Evolutionary conservation across 2,329 filamentous ascomycete genomes (phyloP).

Genomic region (Colletotrichum sp.): DNA sequence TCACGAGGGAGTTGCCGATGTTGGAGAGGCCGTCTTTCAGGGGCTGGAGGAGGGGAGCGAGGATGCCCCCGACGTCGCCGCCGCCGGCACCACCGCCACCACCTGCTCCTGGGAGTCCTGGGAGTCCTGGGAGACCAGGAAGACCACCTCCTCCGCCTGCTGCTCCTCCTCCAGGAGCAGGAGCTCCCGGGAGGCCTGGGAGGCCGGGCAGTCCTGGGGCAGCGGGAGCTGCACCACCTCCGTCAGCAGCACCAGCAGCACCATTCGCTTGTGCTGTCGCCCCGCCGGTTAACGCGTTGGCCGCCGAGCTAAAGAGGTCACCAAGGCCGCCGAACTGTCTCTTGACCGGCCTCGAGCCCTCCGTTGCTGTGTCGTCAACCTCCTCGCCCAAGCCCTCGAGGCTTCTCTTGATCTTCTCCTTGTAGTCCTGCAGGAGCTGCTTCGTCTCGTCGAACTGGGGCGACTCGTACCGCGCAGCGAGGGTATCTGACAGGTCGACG

Average conservation of each 20-base stretch:
- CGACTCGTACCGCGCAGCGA: slow-evolving; percentile 7
- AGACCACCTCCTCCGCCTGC: neutral
- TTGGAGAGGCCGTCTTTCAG: slow-evolving; percentile 15
- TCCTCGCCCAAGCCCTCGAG: neutral
- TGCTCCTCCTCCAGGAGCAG: neutral
- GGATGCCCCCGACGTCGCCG: neutral
- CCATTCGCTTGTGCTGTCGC: neutral
- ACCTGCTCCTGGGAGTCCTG: neutral
- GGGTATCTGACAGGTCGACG: slow-evolving; percentile 10
- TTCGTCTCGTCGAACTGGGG: slow-evolving; percentile 10
- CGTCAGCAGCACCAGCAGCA: neutral
- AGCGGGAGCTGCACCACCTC: neutral
- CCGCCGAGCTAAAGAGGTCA: neutral
- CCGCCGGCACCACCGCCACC: neutral
- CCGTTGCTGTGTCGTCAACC: neutral
- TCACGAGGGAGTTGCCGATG: slow-evolving; percentile 10
- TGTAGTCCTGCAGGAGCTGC: slow-evolving; percentile 13
- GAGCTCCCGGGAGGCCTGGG: neutral
- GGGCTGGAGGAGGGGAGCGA: slow-evolving; percentile 8
- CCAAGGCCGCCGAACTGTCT: neutral
- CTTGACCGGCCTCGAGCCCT: neutral
- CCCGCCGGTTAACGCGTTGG: neutral
- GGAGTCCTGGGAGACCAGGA: neutral
- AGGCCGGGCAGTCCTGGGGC: neutral
- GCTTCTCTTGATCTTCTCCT: neutral